Evolutionary conservation across 352 stramenopile genomes (phyloP), one percentile per base, ranked within the genome.

Genomic region (Phytophthora brassicae): DNA sequence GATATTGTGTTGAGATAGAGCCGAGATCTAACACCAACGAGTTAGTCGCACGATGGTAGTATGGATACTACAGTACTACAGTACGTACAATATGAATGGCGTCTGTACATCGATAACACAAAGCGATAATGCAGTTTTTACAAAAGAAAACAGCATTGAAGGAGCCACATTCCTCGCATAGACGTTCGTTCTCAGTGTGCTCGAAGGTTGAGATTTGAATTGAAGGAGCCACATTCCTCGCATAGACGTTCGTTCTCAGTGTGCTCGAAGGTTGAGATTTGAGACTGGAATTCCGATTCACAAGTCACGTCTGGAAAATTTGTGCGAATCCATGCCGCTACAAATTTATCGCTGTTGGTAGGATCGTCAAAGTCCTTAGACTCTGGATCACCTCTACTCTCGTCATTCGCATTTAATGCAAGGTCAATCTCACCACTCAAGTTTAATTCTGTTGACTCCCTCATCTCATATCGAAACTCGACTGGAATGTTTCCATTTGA

Each of bases 41-140:
- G 22, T 43, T n/a, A 43, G 36, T 22, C 36, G 6, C 36, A 43
- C 16, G 4, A 43, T n/a, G n/a, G 1, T 23, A 43, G 22, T 23
- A 14, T 43, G 36, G 13, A 13, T 6, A 22, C 24, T 20, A 39
- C n/a, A n/a, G n/a, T n/a, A n/a, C n/a, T n/a, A n/a, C n/a, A n/a
- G n/a, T n/a, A 75, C 77, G 36, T 72, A 92, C 84, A 20, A 92
- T 89, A 53, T 92, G 84, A 29, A 92, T 88, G 52, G 84, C 84
- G 50, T 92, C 80, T 2, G 76, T 72, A 60, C 84, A 92, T 31
- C 54, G 60, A 45, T 81, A 85, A 65, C 84, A 92, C 1, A 92
- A 59, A 14, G 48, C 50, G 14, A 77, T 68, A 4, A 11, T 38
- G 56, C 84, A 92, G 17, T 90, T 74, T 22, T 47, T 23, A 43